Base-by-base conservation (phyloP, 768 basidiomycete genomes). In the Imleria badia region DNA sequence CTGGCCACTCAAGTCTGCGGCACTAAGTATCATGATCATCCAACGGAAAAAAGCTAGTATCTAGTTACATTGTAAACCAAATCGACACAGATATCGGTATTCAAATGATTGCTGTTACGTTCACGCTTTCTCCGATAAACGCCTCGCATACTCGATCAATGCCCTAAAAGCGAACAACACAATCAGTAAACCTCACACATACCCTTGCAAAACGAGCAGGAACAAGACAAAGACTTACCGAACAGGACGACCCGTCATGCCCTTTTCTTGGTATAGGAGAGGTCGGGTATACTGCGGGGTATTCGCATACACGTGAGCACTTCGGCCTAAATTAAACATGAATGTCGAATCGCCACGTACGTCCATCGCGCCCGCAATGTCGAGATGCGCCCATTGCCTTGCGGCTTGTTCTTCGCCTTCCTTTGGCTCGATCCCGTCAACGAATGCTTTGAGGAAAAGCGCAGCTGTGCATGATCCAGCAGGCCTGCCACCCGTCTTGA, bases 311-410 rank as follows among this genome's bases (percentile, higher is more conserved):
- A 30, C 33, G 39, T 47, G 41, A 59, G 40, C 8, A 36, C 1
- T 1, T 7, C 3, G 29, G 10, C 6, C 22, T 10, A 43, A 41
- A 45, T 44, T 1, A 36, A 6, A 42, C 5, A 59, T 34, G 1
- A 52, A 60, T 12, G 51, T 51, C 36, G 56, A 56, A 44, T 57
- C 51, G 26, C 41, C 49, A 70, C 76, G 48, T 38, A 83, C 82
- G 72, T 91, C 88, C 87, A 89, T 89, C 17, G 80, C 72, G 14
- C 88, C 85, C 12, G 84, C 91, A 53, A 93, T 93, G 63, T 95
- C 93, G 40, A 94, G 72, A 69, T 94, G 93, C 1, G 92, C 93
- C 91, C 92, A 95, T 56, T 83, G 82, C 60, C 91, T 72, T 13
- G 73, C 68, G 6, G 82, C 76, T 6, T 76, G 76, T 45, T 76